These are phyloP conservation scores for Trichoderma koningii DNA, from an alignment of 2,329 filamentous ascomycete genomes.

Conservation along the genomic window DNA sequence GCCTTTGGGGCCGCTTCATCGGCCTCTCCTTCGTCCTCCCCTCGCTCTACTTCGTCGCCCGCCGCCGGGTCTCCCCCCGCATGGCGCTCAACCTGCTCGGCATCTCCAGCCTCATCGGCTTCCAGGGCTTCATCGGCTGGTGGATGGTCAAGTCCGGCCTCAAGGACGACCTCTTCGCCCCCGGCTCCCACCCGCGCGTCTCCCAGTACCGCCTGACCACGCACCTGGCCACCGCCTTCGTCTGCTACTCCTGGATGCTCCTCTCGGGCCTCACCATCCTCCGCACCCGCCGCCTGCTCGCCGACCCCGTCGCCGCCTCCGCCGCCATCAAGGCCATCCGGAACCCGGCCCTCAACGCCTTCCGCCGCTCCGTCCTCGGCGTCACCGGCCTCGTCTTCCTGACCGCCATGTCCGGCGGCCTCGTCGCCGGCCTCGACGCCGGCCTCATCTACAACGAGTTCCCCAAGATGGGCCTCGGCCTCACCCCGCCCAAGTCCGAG, in stretches of 20 bases:
- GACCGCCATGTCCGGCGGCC: slow-evolving; percentile 89
- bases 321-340: slow-evolving; percentile 63
- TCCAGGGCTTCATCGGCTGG: slow-evolving; percentile 95
- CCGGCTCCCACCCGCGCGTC: slow-evolving; percentile 86
- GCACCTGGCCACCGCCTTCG: slow-evolving; percentile 86
- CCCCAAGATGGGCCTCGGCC: slow-evolving; percentile 85
- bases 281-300: slow-evolving; percentile 71
- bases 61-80: slow-evolving; percentile 71
- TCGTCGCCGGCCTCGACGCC: slow-evolving; percentile 93
- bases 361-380: slow-evolving; percentile 71
- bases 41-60: slow-evolving; percentile 82
- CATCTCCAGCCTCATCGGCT: slow-evolving; percentile 86
- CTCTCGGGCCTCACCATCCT: slow-evolving; percentile 84
- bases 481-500: slow-evolving; percentile 79
- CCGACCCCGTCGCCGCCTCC: slow-evolving; percentile 64
- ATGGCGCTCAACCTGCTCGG: slow-evolving; percentile 79
- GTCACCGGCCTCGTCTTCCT: slow-evolving; percentile 77
- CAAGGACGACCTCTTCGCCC: slow-evolving; percentile 92
- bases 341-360: slow-evolving; percentile 67
- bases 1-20: slow-evolving; percentile 90
- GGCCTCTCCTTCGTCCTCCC: slow-evolving; percentile 88
- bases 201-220: slow-evolving; percentile 91
- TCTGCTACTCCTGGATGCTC: slow-evolving; percentile 94
- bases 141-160: slow-evolving; percentile 99
- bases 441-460: slow-evolving; percentile 99